Percentiles rank a stretch among this genome's conserved stretches.
These are phyloP conservation scores for Penicillium dipodomyicola DNA, from an alignment of 495 filamentous ascomycete species.

Conservation along the genomic window DNA sequence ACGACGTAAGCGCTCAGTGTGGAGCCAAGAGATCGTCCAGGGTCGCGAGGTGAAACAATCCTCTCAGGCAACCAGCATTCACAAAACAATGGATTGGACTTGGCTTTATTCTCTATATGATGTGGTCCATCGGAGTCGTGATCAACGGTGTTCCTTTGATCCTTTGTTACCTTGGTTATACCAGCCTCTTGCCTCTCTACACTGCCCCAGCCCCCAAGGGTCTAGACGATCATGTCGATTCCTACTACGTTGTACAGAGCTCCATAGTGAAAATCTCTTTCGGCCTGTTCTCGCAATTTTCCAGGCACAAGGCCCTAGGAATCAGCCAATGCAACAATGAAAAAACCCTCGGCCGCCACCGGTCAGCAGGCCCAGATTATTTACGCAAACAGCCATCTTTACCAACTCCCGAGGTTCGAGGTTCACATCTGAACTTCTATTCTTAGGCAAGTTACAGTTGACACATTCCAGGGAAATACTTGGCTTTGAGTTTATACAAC, in stretches of 20 bases:
- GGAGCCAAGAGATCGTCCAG: conserved; percentile 9
- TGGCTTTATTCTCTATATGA: background rate
- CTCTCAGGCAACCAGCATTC: conserved; percentile 4
- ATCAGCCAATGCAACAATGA: background rate
- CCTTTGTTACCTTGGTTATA: background rate
- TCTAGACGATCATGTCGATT: background rate
- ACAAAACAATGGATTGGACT: background rate
- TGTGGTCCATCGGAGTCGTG: background rate
- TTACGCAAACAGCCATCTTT: conserved; percentile 1
- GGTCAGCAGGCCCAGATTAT: background rate
- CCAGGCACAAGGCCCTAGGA: background rate
- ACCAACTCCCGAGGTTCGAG: background rate
- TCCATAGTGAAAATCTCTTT: background rate
- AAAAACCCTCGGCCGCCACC: background rate
- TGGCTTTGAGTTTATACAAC: background rate
- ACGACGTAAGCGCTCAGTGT: conserved; percentile 13
- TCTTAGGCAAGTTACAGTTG: background rate
- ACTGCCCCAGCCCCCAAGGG: background rate
- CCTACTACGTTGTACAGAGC: too few relatives aligned
- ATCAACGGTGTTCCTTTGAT: background rate
- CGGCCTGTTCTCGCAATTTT: background rate
- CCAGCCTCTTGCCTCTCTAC: background rate
- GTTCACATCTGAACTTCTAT: background rate
- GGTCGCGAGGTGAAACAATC: conserved; percentile 1
- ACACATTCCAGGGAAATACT: background rate